A percentile compares a stretch with the other conserved stretches of the same genome.
phyloP scores from a whole-genome alignment of 2,329 filamentous ascomycete species.

The Fusarium sp. region DNA sequence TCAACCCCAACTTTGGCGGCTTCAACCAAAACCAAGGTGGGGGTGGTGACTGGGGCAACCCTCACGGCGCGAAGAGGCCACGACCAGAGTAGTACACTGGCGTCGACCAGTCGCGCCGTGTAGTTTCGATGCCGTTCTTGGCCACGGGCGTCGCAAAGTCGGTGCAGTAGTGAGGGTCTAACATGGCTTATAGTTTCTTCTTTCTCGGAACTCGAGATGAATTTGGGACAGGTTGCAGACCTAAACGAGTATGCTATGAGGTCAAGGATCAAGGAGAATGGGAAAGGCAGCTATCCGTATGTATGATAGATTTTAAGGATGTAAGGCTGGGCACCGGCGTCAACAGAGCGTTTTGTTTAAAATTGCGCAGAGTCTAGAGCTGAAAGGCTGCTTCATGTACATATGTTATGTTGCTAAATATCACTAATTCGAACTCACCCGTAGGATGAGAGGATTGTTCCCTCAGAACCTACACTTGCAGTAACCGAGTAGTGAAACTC shows the following conservation, averaged over 20 bases:
- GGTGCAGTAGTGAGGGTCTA: not conserved
- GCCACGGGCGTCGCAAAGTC: not conserved
- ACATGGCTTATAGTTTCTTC: not conserved
- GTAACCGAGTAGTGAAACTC: no score
- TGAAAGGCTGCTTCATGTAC: not conserved
- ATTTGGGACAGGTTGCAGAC: slow-evolving; percentile 9
- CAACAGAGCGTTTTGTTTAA: slow-evolving; percentile 37
- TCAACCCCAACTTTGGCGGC: slow-evolving; percentile 72
- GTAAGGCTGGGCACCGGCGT: slow-evolving; percentile 42
- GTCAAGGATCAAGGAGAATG: slow-evolving; percentile 14
- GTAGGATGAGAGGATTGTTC: no score
- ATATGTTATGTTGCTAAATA: not conserved
- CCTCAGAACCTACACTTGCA: no score
- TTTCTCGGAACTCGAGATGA: slow-evolving; percentile 5
- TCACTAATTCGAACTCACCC: no score
- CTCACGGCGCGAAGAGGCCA: slow-evolving; percentile 81
- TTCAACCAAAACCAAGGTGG: slow-evolving; percentile 64
- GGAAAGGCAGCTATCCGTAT: slow-evolving; percentile 23
- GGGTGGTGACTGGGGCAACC: slow-evolving; percentile 74
- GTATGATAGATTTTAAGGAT: slow-evolving; percentile 43
- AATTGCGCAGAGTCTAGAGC: slow-evolving; percentile 20
- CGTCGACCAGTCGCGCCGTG: not conserved
- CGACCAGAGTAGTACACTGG: slow-evolving; percentile 67
- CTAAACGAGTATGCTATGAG: not conserved
- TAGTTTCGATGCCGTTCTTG: not conserved